Percentiles rank a stretch among this genome's conserved stretches.
Conservation (phyloP, 805 yeast genomes). For the Cyberlindnera euphorbiiphila region DNA sequence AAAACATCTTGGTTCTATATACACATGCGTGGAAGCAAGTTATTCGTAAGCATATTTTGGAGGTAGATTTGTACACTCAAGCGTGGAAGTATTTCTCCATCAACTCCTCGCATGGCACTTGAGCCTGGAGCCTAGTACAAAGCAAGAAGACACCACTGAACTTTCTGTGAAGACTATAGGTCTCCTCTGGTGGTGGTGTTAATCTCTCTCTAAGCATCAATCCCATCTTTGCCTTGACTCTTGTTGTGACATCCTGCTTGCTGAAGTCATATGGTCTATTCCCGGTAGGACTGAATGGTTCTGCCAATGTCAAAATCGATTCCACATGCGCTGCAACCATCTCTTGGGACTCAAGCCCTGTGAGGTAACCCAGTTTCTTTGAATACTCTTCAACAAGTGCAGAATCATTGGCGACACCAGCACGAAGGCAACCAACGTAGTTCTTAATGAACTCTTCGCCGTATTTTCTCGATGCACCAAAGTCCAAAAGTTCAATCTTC, state of each 20-base stretch:
- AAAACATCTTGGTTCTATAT: too few relatives aligned
- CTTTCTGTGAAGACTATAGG: constrained; percentile 93
- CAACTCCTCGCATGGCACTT: constrained; percentile 73
- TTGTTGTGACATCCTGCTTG: constrained; percentile 86
- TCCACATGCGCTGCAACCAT: constrained; percentile 94
- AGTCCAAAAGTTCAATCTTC: constrained; percentile 83
- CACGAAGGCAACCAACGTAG: constrained; percentile 69
- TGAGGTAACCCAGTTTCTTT: constrained; percentile 74
- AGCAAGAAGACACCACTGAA: constrained; percentile 89
- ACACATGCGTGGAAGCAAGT: background rate
- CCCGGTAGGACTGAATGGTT: constrained; percentile 68
- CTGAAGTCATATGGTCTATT: constrained; percentile 64
- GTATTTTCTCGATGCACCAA: constrained; percentile 91
- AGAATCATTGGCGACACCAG: constrained; percentile 69
- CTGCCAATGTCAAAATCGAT: constrained; percentile 86
- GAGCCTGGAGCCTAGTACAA: constrained; percentile 81
- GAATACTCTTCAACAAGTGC: constrained; percentile 62
- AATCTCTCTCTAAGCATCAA: constrained; percentile 88
- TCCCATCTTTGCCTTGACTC: constrained; percentile 84
- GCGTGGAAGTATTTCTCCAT: constrained; percentile 62
- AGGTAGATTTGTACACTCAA: background rate
- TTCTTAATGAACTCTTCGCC: constrained; percentile 60
- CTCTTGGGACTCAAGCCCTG: constrained; percentile 82
- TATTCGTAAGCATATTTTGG: too few relatives aligned
- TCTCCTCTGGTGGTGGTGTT: constrained; percentile 98